These are phyloP conservation scores for Zelonia costaricensis DNA, from an alignment of 208 protist species.

Conservation along the genomic window DNA sequence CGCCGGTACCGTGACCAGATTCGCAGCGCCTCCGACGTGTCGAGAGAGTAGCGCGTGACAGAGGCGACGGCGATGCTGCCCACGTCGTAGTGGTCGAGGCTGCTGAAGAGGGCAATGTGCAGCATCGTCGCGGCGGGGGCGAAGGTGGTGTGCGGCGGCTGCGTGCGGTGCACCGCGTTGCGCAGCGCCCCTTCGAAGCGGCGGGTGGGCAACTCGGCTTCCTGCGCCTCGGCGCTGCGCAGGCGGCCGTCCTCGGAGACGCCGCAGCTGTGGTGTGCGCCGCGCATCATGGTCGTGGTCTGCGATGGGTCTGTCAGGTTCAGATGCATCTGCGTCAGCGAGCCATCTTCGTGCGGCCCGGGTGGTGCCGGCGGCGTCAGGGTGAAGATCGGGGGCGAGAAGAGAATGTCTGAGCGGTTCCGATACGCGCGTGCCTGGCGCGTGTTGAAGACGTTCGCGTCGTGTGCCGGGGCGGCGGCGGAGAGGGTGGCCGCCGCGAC, in stretches of 20 bases:
- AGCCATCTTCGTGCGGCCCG: no score
- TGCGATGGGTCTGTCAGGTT: not conserved
- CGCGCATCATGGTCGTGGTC: not conserved
- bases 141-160: constrained; percentile 9
- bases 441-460: constrained; percentile 6
- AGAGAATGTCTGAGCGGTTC: not conserved
- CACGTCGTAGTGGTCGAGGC: constrained; percentile 38
- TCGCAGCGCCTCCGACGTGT: constrained; percentile 16
- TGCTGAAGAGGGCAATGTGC: constrained; percentile 35
- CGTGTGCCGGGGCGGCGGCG: not conserved
- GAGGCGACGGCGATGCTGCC: constrained; percentile 39
- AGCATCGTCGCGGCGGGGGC: constrained; percentile 34
- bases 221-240: not conserved
- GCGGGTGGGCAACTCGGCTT: constrained; percentile 3
- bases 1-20: constrained; percentile 14
- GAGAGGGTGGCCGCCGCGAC: no score
- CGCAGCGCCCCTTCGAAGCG: constrained; percentile 22
- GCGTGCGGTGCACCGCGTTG: constrained; percentile 22
- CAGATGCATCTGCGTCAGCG: not conserved
- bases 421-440: not conserved
- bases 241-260: not conserved
- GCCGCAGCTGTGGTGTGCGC: not conserved
- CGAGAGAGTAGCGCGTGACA: constrained; percentile 27
- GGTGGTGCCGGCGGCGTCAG: no score
- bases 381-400: not conserved